Evolutionary conservation across 257 asterid species (phyloP), one percentile per base, ranked within the genome.

Genomic region (Solanum sitiens): DNA sequence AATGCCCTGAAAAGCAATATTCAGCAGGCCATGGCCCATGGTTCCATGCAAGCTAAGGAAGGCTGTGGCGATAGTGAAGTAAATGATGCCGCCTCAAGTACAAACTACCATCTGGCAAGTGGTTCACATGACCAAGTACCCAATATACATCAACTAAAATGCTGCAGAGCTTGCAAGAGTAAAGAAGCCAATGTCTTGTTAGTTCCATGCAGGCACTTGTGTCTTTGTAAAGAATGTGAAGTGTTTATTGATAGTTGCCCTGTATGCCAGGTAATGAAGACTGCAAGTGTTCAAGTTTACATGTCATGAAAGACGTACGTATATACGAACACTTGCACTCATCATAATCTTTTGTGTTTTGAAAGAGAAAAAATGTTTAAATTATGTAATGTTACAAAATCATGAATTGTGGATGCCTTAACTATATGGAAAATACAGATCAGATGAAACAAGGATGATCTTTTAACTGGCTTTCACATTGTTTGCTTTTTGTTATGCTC

Each of bases 41-140:
- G 94, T 83, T 79, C 88, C 0, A 84, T 87, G 72, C 94, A 82
- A 71, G 94, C 91, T 5, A 92, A 89, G n/a, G 97, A 95, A 92
- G 98, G 98, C 45, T 91, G 94, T 0, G 98, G 96, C 13, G 98
- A 94, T 32, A 91, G 94, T 42, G 98, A 93, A 87, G 90, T 93
- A 18, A 95, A 94, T 50, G 98, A 93, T n/a, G 97, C 97, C 5
- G 88, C 89, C 21, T 94, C 97, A 13, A 90, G 91, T 90, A 91
- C 94, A 6, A 89, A 93, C 87, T 90, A 90, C 56, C 94, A 63
- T 37, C 12, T 87, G 21, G 32, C 35, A 5, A 53, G 87, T 72
- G 87, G 89, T 21, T 91, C 90, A 4, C 89, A 90, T 44, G 89
- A 82, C 71, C 87, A 76, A 53, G 85, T 72, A 11, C 71, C 5